Evolutionary conservation across 495 filamentous ascomycete species (phyloP).

Genomic region (Penicillium soppii): DNA sequence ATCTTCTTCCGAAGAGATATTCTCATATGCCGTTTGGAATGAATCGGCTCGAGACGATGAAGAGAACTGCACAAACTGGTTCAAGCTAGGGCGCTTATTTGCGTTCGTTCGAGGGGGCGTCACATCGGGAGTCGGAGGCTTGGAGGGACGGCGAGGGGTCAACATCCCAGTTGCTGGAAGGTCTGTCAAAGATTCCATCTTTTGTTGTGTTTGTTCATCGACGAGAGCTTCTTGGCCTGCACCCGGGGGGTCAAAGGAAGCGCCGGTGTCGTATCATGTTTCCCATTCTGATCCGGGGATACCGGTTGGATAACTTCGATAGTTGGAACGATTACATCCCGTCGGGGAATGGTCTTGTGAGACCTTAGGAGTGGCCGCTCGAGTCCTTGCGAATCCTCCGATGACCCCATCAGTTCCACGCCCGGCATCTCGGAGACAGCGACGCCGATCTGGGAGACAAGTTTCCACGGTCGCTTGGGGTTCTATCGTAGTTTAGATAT

Average conservation of each 20-base stretch:
- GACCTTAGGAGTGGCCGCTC: constrained; percentile 40
- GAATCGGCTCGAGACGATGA: constrained; percentile 63
- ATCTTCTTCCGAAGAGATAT: constrained; percentile 61
- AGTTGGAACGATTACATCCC: constrained; percentile 25
- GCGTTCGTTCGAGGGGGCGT: constrained; percentile 60
- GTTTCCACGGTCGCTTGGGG: background rate
- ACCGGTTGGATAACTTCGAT: constrained; percentile 27
- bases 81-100: constrained; percentile 43
- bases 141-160: constrained; percentile 62
- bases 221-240: constrained; percentile 22
- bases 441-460: no score
- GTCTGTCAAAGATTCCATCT: constrained; percentile 24
- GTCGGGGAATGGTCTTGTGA: constrained; percentile 47
- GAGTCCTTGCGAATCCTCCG: constrained; percentile 30
- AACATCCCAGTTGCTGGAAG: constrained; percentile 29
- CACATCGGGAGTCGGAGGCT: constrained; percentile 71
- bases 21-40: constrained; percentile 71
- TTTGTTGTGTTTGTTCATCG: constrained; percentile 24
- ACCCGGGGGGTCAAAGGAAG: constrained; percentile 44
- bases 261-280: constrained; percentile 26
- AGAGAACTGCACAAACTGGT: constrained; percentile 31
- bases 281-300: constrained; percentile 24
- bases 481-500: background rate
- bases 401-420: constrained; percentile 31
- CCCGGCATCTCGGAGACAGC: constrained; percentile 34